A percentile compares a stretch with the other conserved stretches of the same genome.
These are phyloP conservation scores for Clitocybe nebularis DNA, from an alignment of 1,284 basidiomycete species.

Conservation along the genomic window DNA sequence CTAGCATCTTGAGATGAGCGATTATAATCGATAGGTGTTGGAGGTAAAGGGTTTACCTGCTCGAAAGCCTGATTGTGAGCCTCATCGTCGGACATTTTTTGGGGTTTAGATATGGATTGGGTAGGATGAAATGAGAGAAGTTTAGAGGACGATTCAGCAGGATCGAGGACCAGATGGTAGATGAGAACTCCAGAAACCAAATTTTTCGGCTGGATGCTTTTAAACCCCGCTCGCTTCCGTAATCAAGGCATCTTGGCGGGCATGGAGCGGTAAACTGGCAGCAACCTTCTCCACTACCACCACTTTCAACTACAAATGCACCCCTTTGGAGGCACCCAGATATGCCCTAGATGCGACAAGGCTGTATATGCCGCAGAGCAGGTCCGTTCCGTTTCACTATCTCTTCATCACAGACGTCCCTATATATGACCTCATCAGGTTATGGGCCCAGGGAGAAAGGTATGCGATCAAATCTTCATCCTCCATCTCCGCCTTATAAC, in stretches of 20 bases:
- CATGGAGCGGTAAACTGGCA: no score
- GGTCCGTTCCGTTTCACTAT: constrained; percentile 39
- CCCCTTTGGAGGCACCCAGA: constrained; percentile 60
- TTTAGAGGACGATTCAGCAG: constrained; percentile 19
- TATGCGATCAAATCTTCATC: constrained; percentile 28
- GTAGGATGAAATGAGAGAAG: constrained; percentile 17
- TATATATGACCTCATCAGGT: constrained; percentile 38
- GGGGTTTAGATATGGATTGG: constrained; percentile 13
- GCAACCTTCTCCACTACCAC: no score
- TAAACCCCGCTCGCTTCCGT: constrained; percentile 35
- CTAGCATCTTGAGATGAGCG: constrained; percentile 24
- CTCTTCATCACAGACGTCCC: constrained; percentile 5
- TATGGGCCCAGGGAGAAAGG: constrained; percentile 79
- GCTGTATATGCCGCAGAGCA: constrained; percentile 80
- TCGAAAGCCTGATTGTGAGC: constrained; percentile 89
- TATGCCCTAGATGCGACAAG: constrained; percentile 64
- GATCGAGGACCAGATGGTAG: constrained; percentile 17
- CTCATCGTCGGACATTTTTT: constrained; percentile 87
- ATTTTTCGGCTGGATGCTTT: constrained; percentile 30
- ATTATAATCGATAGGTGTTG: constrained; percentile 16
- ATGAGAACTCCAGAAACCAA: constrained; percentile 21
- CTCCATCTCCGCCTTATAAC: constrained; percentile 10
- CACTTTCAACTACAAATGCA: no score
- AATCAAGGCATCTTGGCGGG: no score
- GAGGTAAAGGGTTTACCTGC: constrained; percentile 37